These are phyloP conservation scores for Marasmius sp. DNA, from an alignment of 1,284 basidiomycete species.

Conservation along the genomic window DNA sequence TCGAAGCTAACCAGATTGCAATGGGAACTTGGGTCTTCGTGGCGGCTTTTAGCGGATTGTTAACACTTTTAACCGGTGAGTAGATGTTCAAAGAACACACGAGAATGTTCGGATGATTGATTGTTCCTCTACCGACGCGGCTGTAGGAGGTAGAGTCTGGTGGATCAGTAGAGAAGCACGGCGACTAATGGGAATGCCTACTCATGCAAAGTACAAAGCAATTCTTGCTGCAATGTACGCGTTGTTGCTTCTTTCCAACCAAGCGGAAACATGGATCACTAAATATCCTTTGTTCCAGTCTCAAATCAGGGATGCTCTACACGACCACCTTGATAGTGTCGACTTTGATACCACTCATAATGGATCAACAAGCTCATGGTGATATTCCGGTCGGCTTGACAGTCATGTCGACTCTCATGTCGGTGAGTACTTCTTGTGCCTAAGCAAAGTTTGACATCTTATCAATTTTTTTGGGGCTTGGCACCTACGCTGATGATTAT, in stretches of 20 bases:
- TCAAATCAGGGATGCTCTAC: background rate
- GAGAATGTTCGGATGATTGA: too few relatives aligned
- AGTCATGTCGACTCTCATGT: background rate
- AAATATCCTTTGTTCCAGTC: background rate
- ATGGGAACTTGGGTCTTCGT: too few relatives aligned
- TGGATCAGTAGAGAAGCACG: background rate
- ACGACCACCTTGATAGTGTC: background rate
- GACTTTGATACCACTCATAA: background rate
- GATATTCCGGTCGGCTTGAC: background rate
- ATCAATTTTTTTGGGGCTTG: too few relatives aligned
- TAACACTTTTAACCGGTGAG: too few relatives aligned
- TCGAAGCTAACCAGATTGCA: too few relatives aligned
- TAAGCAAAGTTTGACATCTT: too few relatives aligned
- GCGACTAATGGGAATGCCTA: background rate
- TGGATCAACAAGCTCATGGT: background rate
- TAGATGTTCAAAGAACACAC: too few relatives aligned
- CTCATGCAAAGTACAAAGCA: background rate
- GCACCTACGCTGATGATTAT: too few relatives aligned
- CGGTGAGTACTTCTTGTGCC: background rate
- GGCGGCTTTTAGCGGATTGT: too few relatives aligned
- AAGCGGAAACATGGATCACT: background rate
- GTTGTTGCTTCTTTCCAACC: background rate
- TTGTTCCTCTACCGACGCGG: background rate
- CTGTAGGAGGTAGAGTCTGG: background rate
- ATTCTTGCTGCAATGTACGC: background rate